Percentiles rank a stretch among this genome's conserved stretches.
These are phyloP conservation scores for Cucurbita ficifolia DNA, from an alignment of 306 rosid species.

Conservation along the genomic window DNA sequence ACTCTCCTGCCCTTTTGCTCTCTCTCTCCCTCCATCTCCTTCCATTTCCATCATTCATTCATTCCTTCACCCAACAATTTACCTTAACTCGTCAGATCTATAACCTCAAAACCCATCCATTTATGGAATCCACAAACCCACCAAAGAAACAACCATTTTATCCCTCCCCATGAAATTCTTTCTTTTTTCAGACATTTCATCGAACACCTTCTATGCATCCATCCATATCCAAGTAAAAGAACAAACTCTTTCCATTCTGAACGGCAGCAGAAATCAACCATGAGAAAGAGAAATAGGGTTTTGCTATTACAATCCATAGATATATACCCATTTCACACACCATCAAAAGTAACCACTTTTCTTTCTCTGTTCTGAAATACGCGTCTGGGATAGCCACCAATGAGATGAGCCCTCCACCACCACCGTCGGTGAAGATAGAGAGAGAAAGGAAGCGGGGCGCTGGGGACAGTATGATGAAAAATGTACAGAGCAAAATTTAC, in stretches of 20 bases:
- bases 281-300: neutral
- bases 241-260: neutral
- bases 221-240: neutral
- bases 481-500: neutral
- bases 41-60: neutral
- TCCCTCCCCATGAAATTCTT: neutral
- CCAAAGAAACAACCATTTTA: neutral
- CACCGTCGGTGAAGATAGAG: neutral
- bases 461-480: neutral
- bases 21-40: neutral
- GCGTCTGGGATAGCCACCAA: neutral
- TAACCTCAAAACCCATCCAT: neutral
- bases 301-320: neutral
- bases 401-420: neutral
- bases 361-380: neutral
- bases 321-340: neutral
- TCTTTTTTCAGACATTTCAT: neutral
- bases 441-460: neutral
- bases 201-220: neutral
- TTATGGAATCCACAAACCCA: neutral
- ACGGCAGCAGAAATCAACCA: neutral
- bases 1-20: conserved; percentile 19
- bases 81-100: neutral
- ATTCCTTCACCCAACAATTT: neutral
- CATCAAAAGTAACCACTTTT: neutral